Conservation (phyloP, 2,329 filamentous ascomycete genomes). For the Fonsecaea erecta region DNA sequence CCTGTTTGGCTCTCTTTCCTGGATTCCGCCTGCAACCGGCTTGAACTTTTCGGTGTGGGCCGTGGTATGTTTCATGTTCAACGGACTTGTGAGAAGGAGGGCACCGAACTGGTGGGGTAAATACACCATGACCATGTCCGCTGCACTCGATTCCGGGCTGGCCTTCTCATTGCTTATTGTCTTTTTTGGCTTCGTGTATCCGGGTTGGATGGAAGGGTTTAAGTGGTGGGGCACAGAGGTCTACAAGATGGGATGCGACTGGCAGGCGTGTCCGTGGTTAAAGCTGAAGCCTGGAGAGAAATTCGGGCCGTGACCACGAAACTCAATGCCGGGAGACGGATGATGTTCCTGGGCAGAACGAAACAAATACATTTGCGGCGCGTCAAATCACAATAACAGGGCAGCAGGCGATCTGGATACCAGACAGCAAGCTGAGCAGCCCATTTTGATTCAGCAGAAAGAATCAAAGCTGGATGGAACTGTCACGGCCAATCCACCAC, state of each 20-base stretch:
- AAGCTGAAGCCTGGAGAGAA: conserved; percentile 65
- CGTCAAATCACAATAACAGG: not conserved
- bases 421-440: not conserved
- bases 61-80: conserved; percentile 80
- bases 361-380: not conserved
- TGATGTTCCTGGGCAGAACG: not conserved
- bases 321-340: not conserved
- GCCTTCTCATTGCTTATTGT: conserved; percentile 82
- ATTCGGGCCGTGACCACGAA: conserved; percentile 50
- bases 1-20: conserved; percentile 78
- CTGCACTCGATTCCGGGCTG: conserved; percentile 79
- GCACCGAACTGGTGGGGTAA: conserved; percentile 83
- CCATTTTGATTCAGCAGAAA: not conserved
- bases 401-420: not conserved
- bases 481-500: not conserved
- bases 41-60: conserved; percentile 90
- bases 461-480: not conserved
- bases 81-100: conserved; percentile 71
- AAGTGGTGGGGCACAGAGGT: conserved; percentile 89
- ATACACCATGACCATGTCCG: conserved; percentile 87
- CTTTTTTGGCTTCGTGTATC: conserved; percentile 86
- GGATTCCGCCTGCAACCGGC: conserved; percentile 83
- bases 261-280: conserved; percentile 76
- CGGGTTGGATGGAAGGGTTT: conserved; percentile 73
- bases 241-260: conserved; percentile 83